Base-by-base conservation (phyloP, 345 rosid genomes). In the Hypericum perforatum region DNA sequence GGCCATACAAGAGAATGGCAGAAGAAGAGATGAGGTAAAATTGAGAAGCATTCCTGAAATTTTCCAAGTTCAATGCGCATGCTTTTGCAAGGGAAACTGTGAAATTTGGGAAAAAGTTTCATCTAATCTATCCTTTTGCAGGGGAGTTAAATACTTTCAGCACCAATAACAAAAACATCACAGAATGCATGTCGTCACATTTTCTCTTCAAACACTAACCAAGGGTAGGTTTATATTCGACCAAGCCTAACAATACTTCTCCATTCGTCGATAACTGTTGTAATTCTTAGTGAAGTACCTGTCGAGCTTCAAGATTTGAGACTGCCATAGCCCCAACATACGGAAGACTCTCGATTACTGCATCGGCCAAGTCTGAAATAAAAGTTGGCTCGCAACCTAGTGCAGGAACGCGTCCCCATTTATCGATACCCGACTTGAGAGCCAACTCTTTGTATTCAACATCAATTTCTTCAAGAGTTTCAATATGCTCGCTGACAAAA, bases 281-380 rank as follows among this genome's bases (percentile, higher is more conserved):
- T 13, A 10, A 14, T 10, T 16, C 9, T 13, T 13, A 29, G 7
- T 13, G 22, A 0, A 29, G 13, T 73, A 88, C 98, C 94, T 88
- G 98, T 63, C 96, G 85, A 74, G 98, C 98, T 78, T 92, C 96
- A 53, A 88, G 86, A 74, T 83, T 88, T 52, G 96, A 92, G 56
- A 83, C 91, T 9, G 95, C 98, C 98, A 92, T 85, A 55, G 96
- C 96, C 53, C 96, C 98, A 61, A 88, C 98, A 67, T 92, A 92
- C 0, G 98, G 98, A 43, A 92, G 98, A 67, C 89, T 81, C 77
- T 88, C 96, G 54, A 85, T 78, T 63, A 92, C 94, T 32, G 98
- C 98, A 78, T 92, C 96, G 32, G 98, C 98, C 71, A 92, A 75
- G 74, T 92, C 96, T 42, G 95, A 77, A 72, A 88, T 92, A 72